Evolutionary conservation across 164 flowering plant species (phyloP).

Genomic region (Vitis cinerea): DNA sequence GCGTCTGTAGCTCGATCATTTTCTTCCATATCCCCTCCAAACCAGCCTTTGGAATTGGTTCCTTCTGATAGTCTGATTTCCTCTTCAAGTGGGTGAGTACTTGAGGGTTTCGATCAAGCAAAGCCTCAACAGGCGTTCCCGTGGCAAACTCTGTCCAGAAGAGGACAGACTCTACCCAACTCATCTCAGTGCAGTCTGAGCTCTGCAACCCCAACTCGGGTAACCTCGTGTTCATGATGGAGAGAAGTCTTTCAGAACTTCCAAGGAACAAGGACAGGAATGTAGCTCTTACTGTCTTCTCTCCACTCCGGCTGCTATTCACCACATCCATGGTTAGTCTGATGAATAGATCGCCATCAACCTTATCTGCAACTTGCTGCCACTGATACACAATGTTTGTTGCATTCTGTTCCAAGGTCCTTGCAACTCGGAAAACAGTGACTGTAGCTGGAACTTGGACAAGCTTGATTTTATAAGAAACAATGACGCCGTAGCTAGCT

Average conservation of each 20-base stretch:
- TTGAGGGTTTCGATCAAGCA: slow-evolving; percentile 13
- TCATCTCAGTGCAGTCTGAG: slow-evolving; percentile 33
- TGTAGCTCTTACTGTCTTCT: not conserved
- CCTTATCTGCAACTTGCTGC: slow-evolving; percentile 28
- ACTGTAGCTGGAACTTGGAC: slow-evolving; percentile 21
- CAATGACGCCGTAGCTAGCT: slow-evolving; percentile 12
- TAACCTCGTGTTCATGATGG: slow-evolving; percentile 25
- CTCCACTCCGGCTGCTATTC: not conserved
- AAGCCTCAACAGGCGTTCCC: slow-evolving; percentile 10
- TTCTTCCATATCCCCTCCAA: slow-evolving; percentile 20
- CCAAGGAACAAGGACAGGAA: slow-evolving; percentile 37
- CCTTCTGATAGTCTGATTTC: slow-evolving; percentile 31
- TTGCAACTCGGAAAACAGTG: slow-evolving; percentile 17
- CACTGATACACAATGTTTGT: slow-evolving; percentile 26
- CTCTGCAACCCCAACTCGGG: slow-evolving; percentile 34
- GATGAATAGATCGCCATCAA: slow-evolving; percentile 23
- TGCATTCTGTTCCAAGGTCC: slow-evolving; percentile 23
- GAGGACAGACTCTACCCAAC: slow-evolving; percentile 35
- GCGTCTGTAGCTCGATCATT: not conserved
- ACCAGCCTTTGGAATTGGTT: slow-evolving; percentile 18
- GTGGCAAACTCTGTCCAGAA: slow-evolving; percentile 10
- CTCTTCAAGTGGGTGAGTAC: slow-evolving; percentile 14
- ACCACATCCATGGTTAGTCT: slow-evolving; percentile 4
- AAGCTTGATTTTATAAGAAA: slow-evolving; percentile 18
- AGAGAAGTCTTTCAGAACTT: slow-evolving; percentile 11